phyloP scores from a whole-genome alignment of 306 rosid genomes.

The Clitoria ternatea region DNA sequence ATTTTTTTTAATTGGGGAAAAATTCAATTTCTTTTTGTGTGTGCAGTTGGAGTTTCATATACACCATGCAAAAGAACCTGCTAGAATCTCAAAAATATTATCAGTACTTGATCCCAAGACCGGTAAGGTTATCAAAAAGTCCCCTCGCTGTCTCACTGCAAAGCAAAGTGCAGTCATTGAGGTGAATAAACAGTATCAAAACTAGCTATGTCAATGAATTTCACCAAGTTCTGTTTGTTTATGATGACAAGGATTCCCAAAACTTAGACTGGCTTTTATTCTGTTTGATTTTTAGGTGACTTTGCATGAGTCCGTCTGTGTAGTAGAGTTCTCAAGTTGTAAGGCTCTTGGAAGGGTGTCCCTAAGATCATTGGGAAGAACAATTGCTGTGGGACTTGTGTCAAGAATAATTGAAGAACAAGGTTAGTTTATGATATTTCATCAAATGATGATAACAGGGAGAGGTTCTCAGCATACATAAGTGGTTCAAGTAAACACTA shows the following conservation, averaged over 20 bases:
- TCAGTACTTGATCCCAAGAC: constrained; percentile 83
- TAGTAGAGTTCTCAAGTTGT: constrained; percentile 58
- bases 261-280: background rate
- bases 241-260: background rate
- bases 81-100: constrained; percentile 61
- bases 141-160: constrained; percentile 81
- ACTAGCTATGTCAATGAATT: background rate
- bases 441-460: background rate
- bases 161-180: constrained; percentile 88
- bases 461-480: constrained; percentile 16
- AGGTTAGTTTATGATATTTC: constrained; percentile 19
- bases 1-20: background rate
- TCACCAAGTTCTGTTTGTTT: background rate
- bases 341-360: constrained; percentile 86
- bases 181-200: constrained; percentile 47
- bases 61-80: constrained; percentile 86
- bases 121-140: constrained; percentile 72
- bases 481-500: constrained; percentile 12
- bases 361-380: constrained; percentile 77
- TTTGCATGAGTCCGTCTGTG: constrained; percentile 73
- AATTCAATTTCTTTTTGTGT: background rate
- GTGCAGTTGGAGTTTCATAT: constrained; percentile 86
- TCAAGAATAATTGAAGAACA: constrained; percentile 57
- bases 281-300: constrained; percentile 52
- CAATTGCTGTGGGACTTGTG: constrained; percentile 78